Conservation (phyloP, 331 rosid species). For the Phaseolus coccineus region DNA sequence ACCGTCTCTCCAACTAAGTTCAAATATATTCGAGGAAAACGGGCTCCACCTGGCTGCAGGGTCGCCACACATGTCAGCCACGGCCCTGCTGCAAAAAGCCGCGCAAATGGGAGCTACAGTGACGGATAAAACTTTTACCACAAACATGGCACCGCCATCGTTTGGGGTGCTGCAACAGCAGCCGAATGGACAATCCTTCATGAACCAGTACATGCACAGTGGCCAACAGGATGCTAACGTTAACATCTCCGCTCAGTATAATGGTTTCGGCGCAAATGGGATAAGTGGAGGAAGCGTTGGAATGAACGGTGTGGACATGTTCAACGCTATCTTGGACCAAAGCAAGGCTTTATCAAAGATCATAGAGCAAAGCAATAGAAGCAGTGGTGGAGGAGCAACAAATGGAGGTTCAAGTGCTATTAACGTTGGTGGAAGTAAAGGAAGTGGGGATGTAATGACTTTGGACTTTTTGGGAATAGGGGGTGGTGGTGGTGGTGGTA, state of each 20-base stretch:
- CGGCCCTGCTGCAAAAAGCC: constrained; percentile 83
- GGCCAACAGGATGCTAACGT: constrained; percentile 35
- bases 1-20: constrained; percentile 55
- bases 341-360: constrained; percentile 60
- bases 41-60: constrained; percentile 44
- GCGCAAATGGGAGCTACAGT: constrained; percentile 87
- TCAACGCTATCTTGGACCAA: constrained; percentile 61
- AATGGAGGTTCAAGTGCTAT: constrained; percentile 33
- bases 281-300: constrained; percentile 30
- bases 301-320: constrained; percentile 62
- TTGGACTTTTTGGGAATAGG: constrained; percentile 81
- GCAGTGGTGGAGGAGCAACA: constrained; percentile 26
- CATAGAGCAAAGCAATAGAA: constrained; percentile 51
- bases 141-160: constrained; percentile 68
- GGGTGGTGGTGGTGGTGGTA: constrained; percentile 38
- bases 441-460: constrained; percentile 65
- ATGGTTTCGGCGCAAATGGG: constrained; percentile 17
- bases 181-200: constrained; percentile 33
- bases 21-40: constrained; percentile 48
- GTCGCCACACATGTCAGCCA: constrained; percentile 74
- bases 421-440: constrained; percentile 46
- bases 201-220: constrained; percentile 58
- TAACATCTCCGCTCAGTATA: constrained; percentile 39
- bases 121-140: constrained; percentile 38
- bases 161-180: constrained; percentile 51